Base-by-base conservation (phyloP, 2,329 filamentous ascomycete species). In the Lachnellula cervina region DNA sequence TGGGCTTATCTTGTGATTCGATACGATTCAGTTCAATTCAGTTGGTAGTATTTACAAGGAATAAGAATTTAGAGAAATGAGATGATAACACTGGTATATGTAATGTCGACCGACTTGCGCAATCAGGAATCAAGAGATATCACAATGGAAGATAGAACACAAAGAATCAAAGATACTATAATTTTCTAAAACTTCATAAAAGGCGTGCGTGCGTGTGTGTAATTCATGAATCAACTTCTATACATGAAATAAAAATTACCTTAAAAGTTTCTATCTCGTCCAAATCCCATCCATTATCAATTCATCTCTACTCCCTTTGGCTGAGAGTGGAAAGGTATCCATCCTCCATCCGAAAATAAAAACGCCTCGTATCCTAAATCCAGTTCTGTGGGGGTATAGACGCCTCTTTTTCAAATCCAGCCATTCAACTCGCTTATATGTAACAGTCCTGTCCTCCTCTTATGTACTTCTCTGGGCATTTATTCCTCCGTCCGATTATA, bases 401-500 rank as follows among this genome's bases (percentile, higher is more conserved):
- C 44, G 44, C 44, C 44, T 13, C 21, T 47, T 32, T 45, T 28
- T 40, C 14, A 40, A 40, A 40, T 32, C 28, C 28, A 32, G 9
- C 28, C 28, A 32, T 32, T 32, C 28, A 32, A 13, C 4, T 32
- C 28, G 28, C 28, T 32, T 4, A 32, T 32, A 13, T 32, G 9
- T 40, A 17, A 40, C 17, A 40, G 16, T 17, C 37, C n/a, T 28
- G 2, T 25, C 43, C 21, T 25, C 23, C 21, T 28, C 44, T 14
- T n/a, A 21, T 32, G n/a, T 47, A 25, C 19, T 46, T 21, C n/a
- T n/a, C 23, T 5, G 4, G 14, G 44, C 9, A 34, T 34, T 14
- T 32, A 8, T 23, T 46, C 23, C 25, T 14, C 23, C 38, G 17
- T 49, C 14, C 16, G 2, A 21, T 48, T 45, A 61, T 11, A 65